Evolutionary conservation across 208 protist genomes (phyloP).

Genomic region (Leishmania mexicana): DNA sequence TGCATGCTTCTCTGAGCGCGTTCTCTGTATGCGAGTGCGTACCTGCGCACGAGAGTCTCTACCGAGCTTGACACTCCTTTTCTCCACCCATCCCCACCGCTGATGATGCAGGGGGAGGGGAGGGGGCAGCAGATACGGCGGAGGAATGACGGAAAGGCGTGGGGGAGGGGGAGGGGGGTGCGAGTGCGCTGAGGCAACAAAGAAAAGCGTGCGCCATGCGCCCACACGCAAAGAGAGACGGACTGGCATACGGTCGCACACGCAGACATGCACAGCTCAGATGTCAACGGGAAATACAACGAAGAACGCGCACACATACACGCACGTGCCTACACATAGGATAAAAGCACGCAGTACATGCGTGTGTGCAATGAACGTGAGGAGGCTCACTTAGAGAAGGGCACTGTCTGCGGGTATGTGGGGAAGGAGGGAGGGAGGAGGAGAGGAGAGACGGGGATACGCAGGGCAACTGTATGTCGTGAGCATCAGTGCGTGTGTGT

Average conservation of each 20-base stretch:
- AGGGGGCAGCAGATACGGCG: background rate
- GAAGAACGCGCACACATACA: background rate
- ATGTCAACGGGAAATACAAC: background rate
- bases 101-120: background rate
- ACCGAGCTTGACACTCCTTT: background rate
- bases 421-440: too few species aligned
- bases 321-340: background rate
- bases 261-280: background rate
- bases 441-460: background rate
- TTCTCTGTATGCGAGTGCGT: background rate
- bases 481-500: background rate
- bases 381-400: background rate
- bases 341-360: background rate
- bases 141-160: background rate
- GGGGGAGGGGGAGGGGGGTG: background rate
- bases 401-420: background rate
- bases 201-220: background rate
- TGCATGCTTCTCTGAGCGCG: background rate
- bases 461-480: background rate
- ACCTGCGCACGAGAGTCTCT: background rate
- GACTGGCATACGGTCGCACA: background rate
- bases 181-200: background rate
- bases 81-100: background rate
- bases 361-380: background rate
- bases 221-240: background rate